These are phyloP conservation scores for Coemansia sp. DNA, from an alignment of 192 early-diverging fungal species.

Conservation along the genomic window DNA sequence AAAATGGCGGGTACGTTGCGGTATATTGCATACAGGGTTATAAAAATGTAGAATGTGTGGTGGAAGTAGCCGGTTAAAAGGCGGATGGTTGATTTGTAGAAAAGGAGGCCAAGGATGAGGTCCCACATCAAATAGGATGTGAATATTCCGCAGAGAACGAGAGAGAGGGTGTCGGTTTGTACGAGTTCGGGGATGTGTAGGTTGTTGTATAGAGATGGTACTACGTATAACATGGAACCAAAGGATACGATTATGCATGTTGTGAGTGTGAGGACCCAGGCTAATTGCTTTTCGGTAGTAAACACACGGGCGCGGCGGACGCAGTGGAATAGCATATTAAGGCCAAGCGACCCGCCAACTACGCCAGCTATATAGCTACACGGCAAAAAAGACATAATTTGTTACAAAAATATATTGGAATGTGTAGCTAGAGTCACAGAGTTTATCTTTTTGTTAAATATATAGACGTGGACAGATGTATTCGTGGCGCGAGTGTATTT, in stretches of 20 bases:
- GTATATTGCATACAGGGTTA: conserved; percentile 28
- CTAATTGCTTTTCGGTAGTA: conserved; percentile 45
- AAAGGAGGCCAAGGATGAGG: conserved; percentile 55
- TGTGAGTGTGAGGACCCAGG: conserved; percentile 54
- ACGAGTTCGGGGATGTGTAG: conserved; percentile 21
- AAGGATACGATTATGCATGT: conserved; percentile 30
- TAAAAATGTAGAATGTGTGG: conserved; percentile 57
- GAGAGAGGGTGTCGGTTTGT: conserved; percentile 35
- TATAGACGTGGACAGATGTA: too few species aligned
- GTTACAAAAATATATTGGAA: neutral
- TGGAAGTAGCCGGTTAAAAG: conserved; percentile 63
- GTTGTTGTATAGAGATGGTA: conserved; percentile 10
- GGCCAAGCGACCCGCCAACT: conserved; percentile 14
- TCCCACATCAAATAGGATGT: conserved; percentile 58
- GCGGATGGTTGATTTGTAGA: conserved; percentile 58
- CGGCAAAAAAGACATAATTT: neutral
- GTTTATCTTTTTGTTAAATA: too few species aligned
- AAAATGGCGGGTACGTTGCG: conserved; percentile 37
- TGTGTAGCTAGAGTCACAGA: too few species aligned
- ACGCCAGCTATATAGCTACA: conserved; percentile 19
- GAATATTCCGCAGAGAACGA: conserved; percentile 55
- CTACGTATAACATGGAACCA: conserved; percentile 36
- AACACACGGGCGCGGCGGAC: conserved; percentile 1
- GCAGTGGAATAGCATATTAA: conserved; percentile 30
- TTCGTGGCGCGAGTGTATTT: too few species aligned